A percentile compares a stretch with the other conserved stretches of the same genome.
Conservation (phyloP, 2,329 filamentous ascomycete genomes). For the Tolypocladium tropicale region DNA sequence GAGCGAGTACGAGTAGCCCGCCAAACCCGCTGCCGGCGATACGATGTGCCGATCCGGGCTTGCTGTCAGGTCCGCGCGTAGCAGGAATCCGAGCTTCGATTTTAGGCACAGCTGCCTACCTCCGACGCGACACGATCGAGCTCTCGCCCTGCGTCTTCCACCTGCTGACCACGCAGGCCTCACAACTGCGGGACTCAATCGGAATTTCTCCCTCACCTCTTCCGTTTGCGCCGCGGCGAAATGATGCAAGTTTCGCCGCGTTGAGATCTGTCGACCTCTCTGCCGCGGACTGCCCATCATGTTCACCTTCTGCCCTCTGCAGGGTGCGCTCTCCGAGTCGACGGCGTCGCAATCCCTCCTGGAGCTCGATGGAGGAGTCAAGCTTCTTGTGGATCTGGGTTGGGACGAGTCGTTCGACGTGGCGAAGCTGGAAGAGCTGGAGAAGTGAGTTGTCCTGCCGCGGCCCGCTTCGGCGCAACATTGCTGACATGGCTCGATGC, state of each 20-base stretch:
- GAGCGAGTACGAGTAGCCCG: too few relatives aligned
- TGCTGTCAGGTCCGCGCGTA: background rate
- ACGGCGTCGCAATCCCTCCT: constrained; percentile 88
- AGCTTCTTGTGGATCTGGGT: constrained; percentile 86
- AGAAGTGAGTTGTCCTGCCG: constrained; percentile 53
- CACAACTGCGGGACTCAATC: background rate
- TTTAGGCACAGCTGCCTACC: background rate
- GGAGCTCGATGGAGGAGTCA: constrained; percentile 93
- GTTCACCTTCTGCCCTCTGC: constrained; percentile 92
- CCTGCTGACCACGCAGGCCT: background rate
- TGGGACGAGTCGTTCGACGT: constrained; percentile 91
- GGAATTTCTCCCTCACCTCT: background rate
- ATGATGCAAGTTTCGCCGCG: background rate
- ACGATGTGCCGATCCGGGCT: background rate
- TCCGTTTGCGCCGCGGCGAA: background rate
- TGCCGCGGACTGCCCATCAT: constrained; percentile 38
- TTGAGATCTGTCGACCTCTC: background rate
- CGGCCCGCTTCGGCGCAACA: background rate
- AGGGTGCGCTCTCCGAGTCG: constrained; percentile 82
- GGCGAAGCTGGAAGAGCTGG: constrained; percentile 72
- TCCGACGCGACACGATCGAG: background rate
- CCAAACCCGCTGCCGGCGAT: background rate
- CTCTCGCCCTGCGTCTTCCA: background rate
- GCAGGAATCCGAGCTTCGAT: background rate
- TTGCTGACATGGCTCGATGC: background rate